Evolutionary conservation across 805 yeast genomes (phyloP).

Genomic region (Candida ficus): DNA sequence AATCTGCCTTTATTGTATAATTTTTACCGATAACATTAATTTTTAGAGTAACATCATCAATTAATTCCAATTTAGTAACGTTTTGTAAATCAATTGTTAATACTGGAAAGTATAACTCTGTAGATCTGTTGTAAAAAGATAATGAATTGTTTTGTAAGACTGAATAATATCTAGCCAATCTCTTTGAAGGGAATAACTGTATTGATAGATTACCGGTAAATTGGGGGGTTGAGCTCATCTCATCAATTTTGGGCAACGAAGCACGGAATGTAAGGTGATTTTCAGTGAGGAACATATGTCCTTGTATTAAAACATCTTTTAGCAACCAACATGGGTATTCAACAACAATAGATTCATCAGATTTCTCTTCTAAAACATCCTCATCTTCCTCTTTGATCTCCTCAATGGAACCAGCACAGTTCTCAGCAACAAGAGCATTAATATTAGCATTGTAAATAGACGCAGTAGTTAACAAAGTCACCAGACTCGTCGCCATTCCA

Average conservation of each 20-base stretch:
- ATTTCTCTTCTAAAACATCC: background rate
- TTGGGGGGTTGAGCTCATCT: slow-evolving; percentile 36
- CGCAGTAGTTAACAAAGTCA: slow-evolving; percentile 51
- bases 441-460: slow-evolving; percentile 36
- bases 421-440: slow-evolving; percentile 29
- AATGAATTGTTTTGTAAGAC: slow-evolving; percentile 65
- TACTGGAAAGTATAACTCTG: slow-evolving; percentile 81
- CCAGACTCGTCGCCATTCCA: slow-evolving; percentile 47
- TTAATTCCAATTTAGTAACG: slow-evolving; percentile 56
- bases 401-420: background rate
- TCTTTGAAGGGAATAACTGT: slow-evolving; percentile 24
- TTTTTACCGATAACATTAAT: slow-evolving; percentile 35
- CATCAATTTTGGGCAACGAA: slow-evolving; percentile 56
- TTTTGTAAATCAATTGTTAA: slow-evolving; percentile 66
- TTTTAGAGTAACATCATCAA: slow-evolving; percentile 17
- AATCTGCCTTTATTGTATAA: slow-evolving; percentile 69
- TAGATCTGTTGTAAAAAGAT: slow-evolving; percentile 61
- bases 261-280: slow-evolving; percentile 70
- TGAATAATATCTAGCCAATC: slow-evolving; percentile 67
- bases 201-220: slow-evolving; percentile 48
- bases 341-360: no score
- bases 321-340: slow-evolving; percentile 76
- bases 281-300: slow-evolving; percentile 71
- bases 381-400: background rate
- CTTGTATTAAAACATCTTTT: slow-evolving; percentile 79